These are phyloP conservation scores for Pseudopithomyces maydicus DNA, from an alignment of 2,329 filamentous ascomycete genomes.

Conservation along the genomic window DNA sequence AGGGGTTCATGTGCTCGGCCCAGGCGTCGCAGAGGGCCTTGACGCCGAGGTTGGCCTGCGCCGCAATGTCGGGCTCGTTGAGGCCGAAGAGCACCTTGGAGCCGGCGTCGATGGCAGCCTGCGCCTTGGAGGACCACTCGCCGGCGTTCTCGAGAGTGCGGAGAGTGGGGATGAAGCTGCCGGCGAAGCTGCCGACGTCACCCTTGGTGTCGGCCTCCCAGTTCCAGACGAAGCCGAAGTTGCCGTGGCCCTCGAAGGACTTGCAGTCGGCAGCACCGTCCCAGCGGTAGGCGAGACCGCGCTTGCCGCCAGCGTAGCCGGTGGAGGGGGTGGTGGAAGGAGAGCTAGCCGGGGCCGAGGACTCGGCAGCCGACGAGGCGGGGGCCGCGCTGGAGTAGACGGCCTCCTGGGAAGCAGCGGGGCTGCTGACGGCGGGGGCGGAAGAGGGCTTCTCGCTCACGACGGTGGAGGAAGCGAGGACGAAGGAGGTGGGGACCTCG, in stretches of 20 bases:
- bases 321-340: constrained; percentile 27
- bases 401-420: background rate
- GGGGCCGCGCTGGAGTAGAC: constrained; percentile 2
- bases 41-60: constrained; percentile 41
- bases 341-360: constrained; percentile 17
- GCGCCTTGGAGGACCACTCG: constrained; percentile 47
- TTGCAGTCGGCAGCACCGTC: constrained; percentile 62
- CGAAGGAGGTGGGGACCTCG: background rate
- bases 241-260: constrained; percentile 53
- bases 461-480: background rate
- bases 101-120: constrained; percentile 38
- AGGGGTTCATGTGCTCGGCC: constrained; percentile 40
- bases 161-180: constrained; percentile 65
- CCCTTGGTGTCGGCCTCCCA: constrained; percentile 57
- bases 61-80: constrained; percentile 44
- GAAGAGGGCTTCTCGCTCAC: background rate
- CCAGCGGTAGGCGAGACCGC: constrained; percentile 65
- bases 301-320: constrained; percentile 56
- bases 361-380: constrained; percentile 14
- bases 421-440: background rate
- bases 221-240: constrained; percentile 69
- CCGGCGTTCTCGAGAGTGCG: constrained; percentile 29
- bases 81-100: constrained; percentile 45
- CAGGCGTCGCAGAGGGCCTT: constrained; percentile 38
- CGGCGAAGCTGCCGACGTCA: constrained; percentile 48